phyloP scores from a whole-genome alignment of 768 basidiomycete genomes.

The Lentinula detonsa region DNA sequence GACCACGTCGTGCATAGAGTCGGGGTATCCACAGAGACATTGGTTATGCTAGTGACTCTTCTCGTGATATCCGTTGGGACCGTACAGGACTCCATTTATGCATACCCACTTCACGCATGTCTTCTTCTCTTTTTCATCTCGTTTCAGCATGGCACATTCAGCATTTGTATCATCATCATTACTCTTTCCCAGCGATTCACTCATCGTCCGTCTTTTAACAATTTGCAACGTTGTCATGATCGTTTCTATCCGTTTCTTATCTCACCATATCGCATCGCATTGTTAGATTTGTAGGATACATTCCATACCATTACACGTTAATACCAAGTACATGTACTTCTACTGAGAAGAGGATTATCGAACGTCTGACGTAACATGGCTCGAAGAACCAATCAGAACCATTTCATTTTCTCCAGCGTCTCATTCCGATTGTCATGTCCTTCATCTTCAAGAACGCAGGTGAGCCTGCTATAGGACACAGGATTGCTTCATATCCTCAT shows the following conservation, averaged over 20 bases:
- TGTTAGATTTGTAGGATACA: conserved; percentile 2
- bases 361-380: conserved; percentile 8
- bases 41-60: background rate
- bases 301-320: background rate
- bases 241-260: background rate
- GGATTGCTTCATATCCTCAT: background rate
- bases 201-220: background rate
- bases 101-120: background rate
- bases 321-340: background rate
- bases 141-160: background rate
- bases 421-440: conserved; percentile 37
- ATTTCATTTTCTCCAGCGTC: conserved; percentile 14
- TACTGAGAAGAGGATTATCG: background rate
- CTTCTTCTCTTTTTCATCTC: background rate
- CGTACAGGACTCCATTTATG: background rate
- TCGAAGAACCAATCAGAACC: conserved; percentile 21
- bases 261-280: background rate
- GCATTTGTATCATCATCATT: background rate
- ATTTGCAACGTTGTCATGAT: background rate
- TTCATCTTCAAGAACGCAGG: conserved; percentile 32
- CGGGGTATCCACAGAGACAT: background rate
- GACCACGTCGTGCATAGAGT: conserved; percentile 9
- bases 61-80: background rate
- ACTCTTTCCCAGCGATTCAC: background rate
- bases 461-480: conserved; percentile 9